Conservation (phyloP, 129 eudicot species). For the Lonicera japonica region DNA sequence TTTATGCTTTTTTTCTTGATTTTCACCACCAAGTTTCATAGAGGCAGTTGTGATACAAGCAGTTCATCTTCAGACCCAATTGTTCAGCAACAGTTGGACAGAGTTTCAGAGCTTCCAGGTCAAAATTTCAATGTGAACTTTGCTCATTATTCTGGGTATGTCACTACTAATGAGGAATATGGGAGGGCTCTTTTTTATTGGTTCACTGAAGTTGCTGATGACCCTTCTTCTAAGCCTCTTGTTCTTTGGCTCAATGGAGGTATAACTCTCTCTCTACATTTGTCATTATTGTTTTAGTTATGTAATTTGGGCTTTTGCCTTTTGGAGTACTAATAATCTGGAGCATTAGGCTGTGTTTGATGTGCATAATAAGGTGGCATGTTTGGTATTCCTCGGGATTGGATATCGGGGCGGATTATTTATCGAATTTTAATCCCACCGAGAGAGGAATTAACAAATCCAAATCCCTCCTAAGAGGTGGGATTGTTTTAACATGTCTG, state of each 20-base stretch:
- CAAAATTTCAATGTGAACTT: constrained; percentile 62
- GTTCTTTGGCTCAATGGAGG: constrained; percentile 98
- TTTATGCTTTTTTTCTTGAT: constrained; percentile 20
- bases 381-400: too few relatives aligned
- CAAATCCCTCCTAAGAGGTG: too few relatives aligned
- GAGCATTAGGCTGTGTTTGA: too few relatives aligned
- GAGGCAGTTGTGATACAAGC: constrained; percentile 17
- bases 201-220: constrained; percentile 68
- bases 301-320: background rate
- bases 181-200: constrained; percentile 85
- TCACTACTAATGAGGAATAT: constrained; percentile 52
- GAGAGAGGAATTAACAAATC: too few relatives aligned
- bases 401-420: too few relatives aligned
- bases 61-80: constrained; percentile 31
- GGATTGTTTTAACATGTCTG: too few relatives aligned
- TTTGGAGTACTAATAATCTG: too few relatives aligned
- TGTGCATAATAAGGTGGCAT: too few relatives aligned
- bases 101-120: constrained; percentile 58
- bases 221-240: constrained; percentile 77
- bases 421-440: too few relatives aligned
- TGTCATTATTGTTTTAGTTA: background rate
- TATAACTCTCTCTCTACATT: background rate
- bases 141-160: constrained; percentile 79
- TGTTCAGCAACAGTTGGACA: constrained; percentile 46
- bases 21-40: constrained; percentile 8